A percentile compares a stretch with the other conserved stretches of the same genome.
Evolutionary conservation across 2,329 filamentous ascomycete genomes (phyloP).

Genomic region (Paramyrothecium roridum): DNA sequence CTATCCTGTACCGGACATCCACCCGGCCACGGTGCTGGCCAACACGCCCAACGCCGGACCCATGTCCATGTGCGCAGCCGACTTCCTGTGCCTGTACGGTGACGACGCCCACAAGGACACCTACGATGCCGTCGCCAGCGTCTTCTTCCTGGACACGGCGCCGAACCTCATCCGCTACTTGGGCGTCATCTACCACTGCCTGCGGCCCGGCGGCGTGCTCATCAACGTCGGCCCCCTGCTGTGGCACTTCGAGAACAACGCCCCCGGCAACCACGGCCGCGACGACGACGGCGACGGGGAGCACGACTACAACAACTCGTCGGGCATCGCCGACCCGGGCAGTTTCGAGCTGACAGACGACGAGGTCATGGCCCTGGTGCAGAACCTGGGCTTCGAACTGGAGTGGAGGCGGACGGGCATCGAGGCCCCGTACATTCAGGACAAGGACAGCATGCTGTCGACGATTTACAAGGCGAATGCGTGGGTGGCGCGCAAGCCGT

Average conservation of each 20-base stretch:
- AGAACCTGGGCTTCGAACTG: conserved; percentile 73
- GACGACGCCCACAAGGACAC: conserved; percentile 54
- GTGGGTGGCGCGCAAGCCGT: conserved; percentile 79
- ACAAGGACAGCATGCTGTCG: conserved; percentile 79
- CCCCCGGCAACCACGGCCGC: conserved; percentile 54
- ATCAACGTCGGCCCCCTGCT: conserved; percentile 88
- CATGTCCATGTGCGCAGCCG: conserved; percentile 92
- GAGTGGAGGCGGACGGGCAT: conserved; percentile 57
- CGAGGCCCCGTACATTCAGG: conserved; percentile 84
- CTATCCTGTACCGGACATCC: conserved; percentile 77
- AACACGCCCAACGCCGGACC: conserved; percentile 42
- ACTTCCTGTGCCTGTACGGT: conserved; percentile 86
- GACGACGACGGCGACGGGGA: conserved; percentile 49
- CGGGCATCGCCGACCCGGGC: conserved; percentile 83
- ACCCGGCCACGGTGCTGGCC: conserved; percentile 58
- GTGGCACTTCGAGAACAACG: conserved; percentile 89
- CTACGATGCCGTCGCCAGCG: conserved; percentile 82
- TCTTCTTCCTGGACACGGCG: conserved; percentile 97
- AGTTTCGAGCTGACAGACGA: conserved; percentile 88
- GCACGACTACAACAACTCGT: conserved; percentile 43
- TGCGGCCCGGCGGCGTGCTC: conserved; percentile 75
- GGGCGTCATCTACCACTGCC: conserved; percentile 74
- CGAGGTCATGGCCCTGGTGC: conserved; percentile 76
- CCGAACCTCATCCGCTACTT: conserved; percentile 91
- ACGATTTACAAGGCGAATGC: conserved; percentile 76